Base-by-base conservation (phyloP, 2,329 filamentous ascomycete species). In the Ceratocystis colombiana region DNA sequence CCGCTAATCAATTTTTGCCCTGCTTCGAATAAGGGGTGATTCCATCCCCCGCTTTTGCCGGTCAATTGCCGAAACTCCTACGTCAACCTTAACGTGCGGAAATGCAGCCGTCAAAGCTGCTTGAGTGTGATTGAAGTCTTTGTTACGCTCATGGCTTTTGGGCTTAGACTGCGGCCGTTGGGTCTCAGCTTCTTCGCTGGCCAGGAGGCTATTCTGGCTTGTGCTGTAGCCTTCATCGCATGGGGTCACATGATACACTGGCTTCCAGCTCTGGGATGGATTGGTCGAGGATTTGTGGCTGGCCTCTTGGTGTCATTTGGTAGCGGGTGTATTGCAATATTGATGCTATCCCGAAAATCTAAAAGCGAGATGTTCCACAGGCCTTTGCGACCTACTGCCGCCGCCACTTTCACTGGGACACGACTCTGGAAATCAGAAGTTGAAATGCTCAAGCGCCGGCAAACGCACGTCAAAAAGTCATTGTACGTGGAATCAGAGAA, bases 171-270 rank as follows among this genome's bases (percentile, higher is more conserved):
- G 25, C 62, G 41, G 62, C 25, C 62, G n/a, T 46, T 22, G 10
- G 74, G 62, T 30, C 78, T 73, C 76, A 85, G 88, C 88, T 86
- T 84, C 81, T 80, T 90, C 78, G 84, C 84, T 80, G 84, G 84
- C 78, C 85, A 84, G 81, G 82, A 91, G 82, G 81, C 86, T 75
- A 80, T 84, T 74, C 75, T 88, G 76, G 85, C 85, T 75, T 82
- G 81, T 75, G 75, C 88, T 74, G 85, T 82, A 75, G 82, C 80
- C 75, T 90, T 96, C 76, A 79, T 96, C 74, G 87, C 90, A 74
- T 97, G 93, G 93, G 89, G 89, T 69, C 87, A 92, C 75, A 82
- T 88, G 68, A 87, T 90, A 71, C 86, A 88, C 78, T 95, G 88
- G 86, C 80, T 91, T 72, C 91, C 93, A 37, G 78, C 85, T 68